Conservation (phyloP, 2,329 filamentous ascomycete species). For the Botrytis squamosa region DNA sequence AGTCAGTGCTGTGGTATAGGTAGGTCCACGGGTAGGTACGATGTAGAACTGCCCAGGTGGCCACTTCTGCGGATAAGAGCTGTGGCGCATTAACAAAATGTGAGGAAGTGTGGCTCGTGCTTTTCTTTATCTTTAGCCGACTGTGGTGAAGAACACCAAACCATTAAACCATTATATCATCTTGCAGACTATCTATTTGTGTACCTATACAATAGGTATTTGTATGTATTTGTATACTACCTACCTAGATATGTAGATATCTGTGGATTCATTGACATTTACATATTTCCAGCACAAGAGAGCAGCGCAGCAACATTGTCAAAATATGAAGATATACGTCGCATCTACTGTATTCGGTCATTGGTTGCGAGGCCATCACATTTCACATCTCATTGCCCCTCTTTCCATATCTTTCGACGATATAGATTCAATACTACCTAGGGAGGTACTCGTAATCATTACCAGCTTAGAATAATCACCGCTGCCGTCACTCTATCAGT, state of each 20-base stretch:
- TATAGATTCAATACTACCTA: neutral
- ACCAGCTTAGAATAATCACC: neutral
- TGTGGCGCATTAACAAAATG: neutral
- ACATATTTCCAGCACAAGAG: neutral
- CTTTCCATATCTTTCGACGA: neutral
- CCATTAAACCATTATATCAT: neutral
- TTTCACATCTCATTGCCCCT: neutral
- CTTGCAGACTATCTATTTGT: neutral
- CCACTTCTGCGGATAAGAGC: constrained; percentile 17
- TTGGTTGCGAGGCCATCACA: neutral
- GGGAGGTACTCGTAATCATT: neutral
- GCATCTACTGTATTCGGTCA: neutral
- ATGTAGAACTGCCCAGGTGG: constrained; percentile 9
- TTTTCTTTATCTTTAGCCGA: constrained; percentile 4
- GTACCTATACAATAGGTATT: too few species aligned
- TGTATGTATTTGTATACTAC: too few species aligned
- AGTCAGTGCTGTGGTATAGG: neutral
- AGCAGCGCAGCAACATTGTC: neutral
- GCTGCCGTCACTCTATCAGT: neutral
- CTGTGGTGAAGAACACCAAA: neutral
- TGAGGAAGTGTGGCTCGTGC: constrained; percentile 13
- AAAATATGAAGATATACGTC: neutral
- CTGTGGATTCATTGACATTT: neutral
- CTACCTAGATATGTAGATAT: neutral
- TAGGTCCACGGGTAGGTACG: too few species aligned